These are phyloP conservation scores for Astrocystis sublimbata DNA, from an alignment of 495 filamentous ascomycete genomes.

Conservation along the genomic window DNA sequence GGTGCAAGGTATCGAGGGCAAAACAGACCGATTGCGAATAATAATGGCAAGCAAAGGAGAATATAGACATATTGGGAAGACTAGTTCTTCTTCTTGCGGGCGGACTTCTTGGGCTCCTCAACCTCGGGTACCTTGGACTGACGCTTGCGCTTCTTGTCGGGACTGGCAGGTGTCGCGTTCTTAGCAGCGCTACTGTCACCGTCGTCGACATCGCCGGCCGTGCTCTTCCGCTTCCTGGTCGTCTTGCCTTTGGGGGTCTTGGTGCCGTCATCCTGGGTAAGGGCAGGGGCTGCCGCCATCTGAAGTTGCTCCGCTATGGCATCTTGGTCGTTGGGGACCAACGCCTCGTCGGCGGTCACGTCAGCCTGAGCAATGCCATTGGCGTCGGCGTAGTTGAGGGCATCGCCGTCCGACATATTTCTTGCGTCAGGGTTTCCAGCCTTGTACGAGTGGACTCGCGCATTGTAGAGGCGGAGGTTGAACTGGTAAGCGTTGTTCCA, in stretches of 20 bases:
- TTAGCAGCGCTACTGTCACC: conserved; percentile 46
- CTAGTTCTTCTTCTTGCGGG: conserved; percentile 50
- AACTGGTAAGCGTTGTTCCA: conserved; percentile 75
- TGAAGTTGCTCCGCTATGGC: conserved; percentile 59
- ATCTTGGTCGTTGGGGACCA: conserved; percentile 58
- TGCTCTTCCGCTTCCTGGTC: conserved; percentile 52
- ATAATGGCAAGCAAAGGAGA: neutral
- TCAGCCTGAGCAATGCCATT: conserved; percentile 47
- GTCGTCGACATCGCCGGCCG: conserved; percentile 51
- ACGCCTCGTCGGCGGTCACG: conserved; percentile 48
- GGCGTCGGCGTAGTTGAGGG: conserved; percentile 57
- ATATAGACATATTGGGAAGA: neutral
- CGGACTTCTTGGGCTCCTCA: conserved; percentile 55
- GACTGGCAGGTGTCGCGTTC: conserved; percentile 51
- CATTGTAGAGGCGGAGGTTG: conserved; percentile 74
- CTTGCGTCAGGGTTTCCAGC: conserved; percentile 62
- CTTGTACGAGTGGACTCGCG: conserved; percentile 73
- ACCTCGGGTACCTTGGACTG: conserved; percentile 47
- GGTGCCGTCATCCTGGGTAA: conserved; percentile 40
- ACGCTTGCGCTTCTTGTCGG: conserved; percentile 69
- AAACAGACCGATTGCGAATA: neutral
- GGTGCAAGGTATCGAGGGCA: conserved; percentile 6
- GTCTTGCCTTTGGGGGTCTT: conserved; percentile 52
- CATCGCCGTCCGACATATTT: conserved; percentile 61
- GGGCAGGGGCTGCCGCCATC: conserved; percentile 35